Conservation (phyloP, 192 early-diverging fungal species). For the Helicostylum pulchrum region DNA sequence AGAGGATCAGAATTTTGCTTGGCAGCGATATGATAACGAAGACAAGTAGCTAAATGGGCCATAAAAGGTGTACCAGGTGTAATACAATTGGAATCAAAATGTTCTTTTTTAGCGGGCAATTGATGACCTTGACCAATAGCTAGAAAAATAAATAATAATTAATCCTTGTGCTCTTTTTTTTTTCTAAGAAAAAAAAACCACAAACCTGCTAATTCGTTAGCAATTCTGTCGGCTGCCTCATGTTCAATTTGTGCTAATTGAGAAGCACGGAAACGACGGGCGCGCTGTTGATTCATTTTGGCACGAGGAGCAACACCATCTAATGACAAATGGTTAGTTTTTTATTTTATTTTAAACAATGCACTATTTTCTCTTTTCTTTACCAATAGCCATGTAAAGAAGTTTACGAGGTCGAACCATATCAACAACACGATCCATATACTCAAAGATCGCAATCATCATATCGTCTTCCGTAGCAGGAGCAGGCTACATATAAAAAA, state of each 20-base stretch:
- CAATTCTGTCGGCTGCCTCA: conserved; percentile 61
- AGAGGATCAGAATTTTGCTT: conserved; percentile 85
- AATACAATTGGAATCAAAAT: conserved; percentile 97
- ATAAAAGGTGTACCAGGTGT: conserved; percentile 98
- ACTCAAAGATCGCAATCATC: conserved; percentile 93
- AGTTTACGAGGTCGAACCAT: conserved; percentile 93
- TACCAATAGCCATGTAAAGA: conserved; percentile 97
- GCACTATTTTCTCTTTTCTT: background rate
- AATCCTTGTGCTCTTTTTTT: background rate
- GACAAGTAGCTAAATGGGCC: conserved; percentile 79
- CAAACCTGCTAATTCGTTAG: conserved; percentile 23
- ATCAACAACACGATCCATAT: conserved; percentile 91
- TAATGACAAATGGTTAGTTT: conserved; percentile 20
- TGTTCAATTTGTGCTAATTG: conserved; percentile 44
- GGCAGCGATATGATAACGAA: conserved; percentile 85
- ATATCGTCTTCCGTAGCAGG: conserved; percentile 89
- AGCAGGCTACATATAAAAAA: conserved; percentile 46
- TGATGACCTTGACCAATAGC: conserved; percentile 55
- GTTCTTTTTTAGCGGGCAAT: conserved; percentile 45
- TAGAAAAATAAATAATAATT: conserved; percentile 20
- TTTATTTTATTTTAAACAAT: background rate
- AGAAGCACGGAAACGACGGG: conserved; percentile 93
- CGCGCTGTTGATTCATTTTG: conserved; percentile 99
- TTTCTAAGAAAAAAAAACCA: background rate
- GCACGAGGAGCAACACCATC: conserved; percentile 99